Evolutionary conservation across 2,329 filamentous ascomycete species (phyloP).

Genomic region (Aspergillus japonicus): DNA sequence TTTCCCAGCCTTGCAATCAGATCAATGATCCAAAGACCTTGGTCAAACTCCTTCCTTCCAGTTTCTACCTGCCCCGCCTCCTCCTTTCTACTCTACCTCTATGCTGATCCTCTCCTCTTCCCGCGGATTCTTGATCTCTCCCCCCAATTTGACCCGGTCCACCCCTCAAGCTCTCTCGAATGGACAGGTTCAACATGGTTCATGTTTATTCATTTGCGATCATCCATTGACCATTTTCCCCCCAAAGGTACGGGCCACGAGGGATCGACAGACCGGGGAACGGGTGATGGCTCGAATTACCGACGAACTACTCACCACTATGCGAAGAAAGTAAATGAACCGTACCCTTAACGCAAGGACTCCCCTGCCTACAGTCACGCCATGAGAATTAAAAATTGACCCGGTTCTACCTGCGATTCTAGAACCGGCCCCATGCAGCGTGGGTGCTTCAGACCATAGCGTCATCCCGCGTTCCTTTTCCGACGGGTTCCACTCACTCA

Average conservation of each 20-base stretch:
- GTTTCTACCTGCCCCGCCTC: too few species aligned
- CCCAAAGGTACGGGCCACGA: background rate
- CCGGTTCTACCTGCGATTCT: background rate
- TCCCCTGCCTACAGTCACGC: background rate
- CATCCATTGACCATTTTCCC: background rate
- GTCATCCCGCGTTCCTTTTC: constrained; percentile 8
- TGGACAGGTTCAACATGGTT: background rate
- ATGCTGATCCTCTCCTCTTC: background rate
- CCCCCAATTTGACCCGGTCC: background rate
- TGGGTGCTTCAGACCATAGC: constrained; percentile 2
- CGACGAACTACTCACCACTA: background rate
- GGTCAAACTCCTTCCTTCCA: background rate
- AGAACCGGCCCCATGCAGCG: background rate
- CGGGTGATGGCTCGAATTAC: background rate
- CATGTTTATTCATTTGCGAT: background rate
- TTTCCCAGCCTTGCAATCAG: background rate
- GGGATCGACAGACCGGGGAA: background rate
- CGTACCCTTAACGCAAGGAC: background rate
- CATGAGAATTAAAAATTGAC: background rate
- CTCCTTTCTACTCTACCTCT: too few species aligned
- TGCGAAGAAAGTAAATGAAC: too few species aligned
- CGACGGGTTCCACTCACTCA: background rate
- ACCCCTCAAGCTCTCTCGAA: background rate
- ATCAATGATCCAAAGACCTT: background rate
- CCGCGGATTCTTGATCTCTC: background rate